A percentile compares a stretch with the other conserved stretches of the same genome.
phyloP scores from a whole-genome alignment of 768 basidiomycete genomes.

The Boletus huronensis region DNA sequence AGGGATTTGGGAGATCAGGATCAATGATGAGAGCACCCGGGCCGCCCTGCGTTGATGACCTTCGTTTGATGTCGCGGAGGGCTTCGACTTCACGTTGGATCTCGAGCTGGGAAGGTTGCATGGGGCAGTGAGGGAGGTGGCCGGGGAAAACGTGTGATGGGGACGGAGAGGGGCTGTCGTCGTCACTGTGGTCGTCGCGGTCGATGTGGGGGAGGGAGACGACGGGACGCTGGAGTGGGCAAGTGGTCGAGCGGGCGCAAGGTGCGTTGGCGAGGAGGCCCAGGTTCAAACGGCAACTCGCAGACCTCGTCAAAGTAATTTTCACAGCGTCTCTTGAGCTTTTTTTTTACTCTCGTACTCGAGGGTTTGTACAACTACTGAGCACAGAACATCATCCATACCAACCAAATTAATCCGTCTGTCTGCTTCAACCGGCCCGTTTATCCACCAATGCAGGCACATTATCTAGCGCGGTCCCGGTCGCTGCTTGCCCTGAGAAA shows the following conservation, averaged over 20 bases:
- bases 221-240: neutral
- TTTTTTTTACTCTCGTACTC: neutral
- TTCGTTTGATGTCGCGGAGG: slow-evolving; percentile 76
- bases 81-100: slow-evolving; percentile 86
- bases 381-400: slow-evolving; percentile 19
- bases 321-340: slow-evolving; percentile 10
- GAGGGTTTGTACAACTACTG: slow-evolving; percentile 4
- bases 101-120: slow-evolving; percentile 81
- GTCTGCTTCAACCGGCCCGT: slow-evolving; percentile 8
- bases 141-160: slow-evolving; percentile 14
- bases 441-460: slow-evolving; percentile 12
- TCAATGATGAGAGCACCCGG: slow-evolving; percentile 84
- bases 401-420: slow-evolving; percentile 17
- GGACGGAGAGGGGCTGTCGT: slow-evolving; percentile 4
- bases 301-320: slow-evolving; percentile 1
- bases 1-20: slow-evolving; percentile 83
- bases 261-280: neutral
- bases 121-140: slow-evolving; percentile 17
- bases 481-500: neutral
- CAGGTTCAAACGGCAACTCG: neutral
- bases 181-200: slow-evolving; percentile 11
- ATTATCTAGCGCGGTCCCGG: neutral
- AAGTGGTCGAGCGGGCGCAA: slow-evolving; percentile 1
- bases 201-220: slow-evolving; percentile 4
- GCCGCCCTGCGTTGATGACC: slow-evolving; percentile 69